phyloP scores from a whole-genome alignment of 176 grass and related monocot species.

The Carex littledalei region DNA sequence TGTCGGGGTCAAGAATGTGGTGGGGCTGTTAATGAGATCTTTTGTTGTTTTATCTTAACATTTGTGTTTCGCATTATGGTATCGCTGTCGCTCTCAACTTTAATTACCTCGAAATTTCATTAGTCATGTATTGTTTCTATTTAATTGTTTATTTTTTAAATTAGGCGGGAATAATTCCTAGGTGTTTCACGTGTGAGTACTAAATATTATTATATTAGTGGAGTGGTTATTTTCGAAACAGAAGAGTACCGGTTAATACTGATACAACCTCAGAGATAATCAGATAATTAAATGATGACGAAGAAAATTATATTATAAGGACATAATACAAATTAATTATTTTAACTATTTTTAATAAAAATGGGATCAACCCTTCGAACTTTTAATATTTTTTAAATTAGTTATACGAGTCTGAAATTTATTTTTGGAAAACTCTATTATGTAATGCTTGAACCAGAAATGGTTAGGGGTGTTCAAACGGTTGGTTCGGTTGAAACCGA shows the following conservation, averaged over 20 bases:
- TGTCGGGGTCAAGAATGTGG: neutral
- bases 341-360: neutral
- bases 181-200: neutral
- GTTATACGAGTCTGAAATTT: neutral
- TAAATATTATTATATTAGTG: neutral
- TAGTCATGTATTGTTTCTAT: too few relatives aligned
- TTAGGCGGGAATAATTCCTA: neutral
- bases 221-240: neutral
- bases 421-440: neutral
- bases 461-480: too few relatives aligned
- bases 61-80: too few relatives aligned
- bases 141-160: too few relatives aligned
- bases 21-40: neutral
- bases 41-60: too few relatives aligned
- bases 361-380: neutral
- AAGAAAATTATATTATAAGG: neutral
- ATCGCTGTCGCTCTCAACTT: too few relatives aligned
- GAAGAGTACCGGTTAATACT: neutral
- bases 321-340: neutral
- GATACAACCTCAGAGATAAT: neutral
- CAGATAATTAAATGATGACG: neutral
- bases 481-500: too few relatives aligned
- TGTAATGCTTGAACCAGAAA: neutral
- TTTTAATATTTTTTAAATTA: neutral
- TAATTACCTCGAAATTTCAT: too few relatives aligned